Base-by-base conservation (phyloP, 2,329 filamentous ascomycete genomes). In the Lecanicillium sp. region DNA sequence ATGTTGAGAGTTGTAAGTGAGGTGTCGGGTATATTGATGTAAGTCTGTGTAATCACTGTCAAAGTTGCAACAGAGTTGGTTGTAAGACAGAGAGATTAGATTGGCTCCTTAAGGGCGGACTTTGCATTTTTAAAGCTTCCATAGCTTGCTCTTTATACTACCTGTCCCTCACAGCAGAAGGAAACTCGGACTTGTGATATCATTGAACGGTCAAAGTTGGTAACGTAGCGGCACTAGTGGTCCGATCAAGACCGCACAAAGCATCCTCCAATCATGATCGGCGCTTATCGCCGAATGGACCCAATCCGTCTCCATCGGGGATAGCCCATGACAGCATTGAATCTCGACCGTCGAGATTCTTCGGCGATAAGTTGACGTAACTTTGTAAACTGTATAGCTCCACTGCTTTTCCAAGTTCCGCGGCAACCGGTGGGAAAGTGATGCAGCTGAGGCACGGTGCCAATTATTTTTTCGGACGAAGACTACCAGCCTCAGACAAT, bases 1-100 rank as follows among this genome's bases (percentile, higher is more conserved):
- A 67, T 62, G 53, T 53, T 63, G 49, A 45, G 39, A 19, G 9
- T 19, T 7, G 12, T 19, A 35, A 15, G 32, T 7, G 14, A 35
- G 6, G 40, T 43, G 21, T 20, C 10, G n/a, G 6, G 38, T 41
- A 19, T 26, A 17, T 29, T 6, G 26, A 41, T 30, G 20, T 24
- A 30, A n/a, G 2, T 10, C 8, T 29, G 27, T 29, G 27, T 29
- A 14, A 14, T 29, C 14, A 29, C 14, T 29, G 8, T 29, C 27
- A n/a, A n/a, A n/a, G n/a, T 39, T 8, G 26, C 26, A 26, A 15
- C 29, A 30, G n/a, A 12, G n/a, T 24, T 6, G 10, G 2, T 32
- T 15, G n/a, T 27, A n/a, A 32, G 2, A 12, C 5, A 14, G 5
- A 8, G 2, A 17, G n/a, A n/a, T n/a, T n/a, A n/a, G n/a, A n/a